Evolutionary conservation across 179 eudicot species (phyloP).

Genomic region (Silene coronaria): DNA sequence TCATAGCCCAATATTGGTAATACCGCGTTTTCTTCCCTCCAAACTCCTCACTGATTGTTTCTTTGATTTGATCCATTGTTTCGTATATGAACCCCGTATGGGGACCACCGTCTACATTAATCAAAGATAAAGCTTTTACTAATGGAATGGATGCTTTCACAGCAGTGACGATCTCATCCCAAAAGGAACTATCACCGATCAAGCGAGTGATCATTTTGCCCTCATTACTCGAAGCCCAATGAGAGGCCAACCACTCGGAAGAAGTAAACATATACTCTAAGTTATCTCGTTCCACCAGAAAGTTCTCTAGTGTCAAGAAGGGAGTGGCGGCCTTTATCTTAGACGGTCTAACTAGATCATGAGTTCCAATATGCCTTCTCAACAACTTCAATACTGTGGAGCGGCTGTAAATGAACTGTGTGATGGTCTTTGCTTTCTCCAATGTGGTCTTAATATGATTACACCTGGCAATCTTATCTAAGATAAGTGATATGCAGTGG

Average conservation of each 20-base stretch:
- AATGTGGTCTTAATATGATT: slow-evolving; percentile 27
- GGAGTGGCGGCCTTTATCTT: slow-evolving; percentile 34
- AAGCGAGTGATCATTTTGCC: slow-evolving; percentile 35
- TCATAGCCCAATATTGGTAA: slow-evolving; percentile 37
- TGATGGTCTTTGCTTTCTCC: slow-evolving; percentile 42
- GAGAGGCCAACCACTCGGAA: slow-evolving; percentile 36
- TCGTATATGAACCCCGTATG: slow-evolving; percentile 52
- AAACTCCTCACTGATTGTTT: slow-evolving; percentile 44
- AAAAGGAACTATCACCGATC: slow-evolving; percentile 37
- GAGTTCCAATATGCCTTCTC: slow-evolving; percentile 30
- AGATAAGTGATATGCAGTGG: slow-evolving; percentile 52
- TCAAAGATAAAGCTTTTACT: slow-evolving; percentile 39
- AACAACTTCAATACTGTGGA: slow-evolving; percentile 28
- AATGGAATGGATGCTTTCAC: slow-evolving; percentile 51
- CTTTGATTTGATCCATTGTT: slow-evolving; percentile 62
- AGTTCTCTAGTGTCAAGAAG: slow-evolving; percentile 48
- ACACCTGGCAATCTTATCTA: slow-evolving; percentile 34
- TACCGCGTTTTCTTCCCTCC: slow-evolving; percentile 27
- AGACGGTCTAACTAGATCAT: slow-evolving; percentile 40
- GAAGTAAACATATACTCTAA: slow-evolving; percentile 41
- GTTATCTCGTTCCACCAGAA: slow-evolving; percentile 30
- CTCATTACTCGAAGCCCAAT: slow-evolving; percentile 31
- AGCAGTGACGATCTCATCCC: slow-evolving; percentile 36
- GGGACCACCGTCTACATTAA: slow-evolving; percentile 25
- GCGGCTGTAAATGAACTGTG: slow-evolving; percentile 45